A percentile compares a stretch with the other conserved stretches of the same genome.
These are phyloP conservation scores for Cutaneotrichosporon mucoides DNA, from an alignment of 1,284 basidiomycete species.

Conservation along the genomic window DNA sequence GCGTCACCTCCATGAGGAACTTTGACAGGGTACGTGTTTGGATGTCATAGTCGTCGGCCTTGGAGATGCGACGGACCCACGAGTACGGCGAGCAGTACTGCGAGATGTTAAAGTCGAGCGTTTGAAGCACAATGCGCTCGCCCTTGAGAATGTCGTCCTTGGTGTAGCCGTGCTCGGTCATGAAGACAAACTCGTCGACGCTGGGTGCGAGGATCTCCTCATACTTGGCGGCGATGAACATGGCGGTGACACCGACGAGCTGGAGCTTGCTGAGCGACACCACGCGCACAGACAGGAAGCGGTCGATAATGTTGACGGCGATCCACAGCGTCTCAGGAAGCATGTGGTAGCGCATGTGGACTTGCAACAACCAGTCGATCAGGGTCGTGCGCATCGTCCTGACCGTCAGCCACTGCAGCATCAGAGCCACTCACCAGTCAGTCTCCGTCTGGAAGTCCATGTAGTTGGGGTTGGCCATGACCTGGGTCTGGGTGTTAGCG, in stretches of 20 bases:
- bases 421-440: conserved; percentile 61
- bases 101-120: conserved; percentile 91
- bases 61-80: conserved; percentile 98
- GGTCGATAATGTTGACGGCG: conserved; percentile 62
- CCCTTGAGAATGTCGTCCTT: conserved; percentile 97
- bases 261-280: conserved; percentile 62
- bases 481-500: conserved; percentile 53
- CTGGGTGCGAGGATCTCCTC: conserved; percentile 71
- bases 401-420: neutral
- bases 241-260: conserved; percentile 61
- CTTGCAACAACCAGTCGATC: conserved; percentile 60
- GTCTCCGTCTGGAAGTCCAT: conserved; percentile 94
- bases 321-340: conserved; percentile 65
- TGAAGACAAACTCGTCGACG: conserved; percentile 93
- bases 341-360: conserved; percentile 64
- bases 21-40: conserved; percentile 96
- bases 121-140: conserved; percentile 85
- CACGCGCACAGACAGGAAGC: conserved; percentile 60
- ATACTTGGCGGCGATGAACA: conserved; percentile 65
- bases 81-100: conserved; percentile 99
- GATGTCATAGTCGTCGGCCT: conserved; percentile 98
- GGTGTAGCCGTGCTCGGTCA: conserved; percentile 91
- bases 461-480: conserved; percentile 91
- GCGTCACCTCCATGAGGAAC: conserved; percentile 93
- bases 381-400: conserved; percentile 56